Evolutionary conservation across 23 red algal genomes (phyloP).

Genomic region (Porphyridium purpureum): DNA sequence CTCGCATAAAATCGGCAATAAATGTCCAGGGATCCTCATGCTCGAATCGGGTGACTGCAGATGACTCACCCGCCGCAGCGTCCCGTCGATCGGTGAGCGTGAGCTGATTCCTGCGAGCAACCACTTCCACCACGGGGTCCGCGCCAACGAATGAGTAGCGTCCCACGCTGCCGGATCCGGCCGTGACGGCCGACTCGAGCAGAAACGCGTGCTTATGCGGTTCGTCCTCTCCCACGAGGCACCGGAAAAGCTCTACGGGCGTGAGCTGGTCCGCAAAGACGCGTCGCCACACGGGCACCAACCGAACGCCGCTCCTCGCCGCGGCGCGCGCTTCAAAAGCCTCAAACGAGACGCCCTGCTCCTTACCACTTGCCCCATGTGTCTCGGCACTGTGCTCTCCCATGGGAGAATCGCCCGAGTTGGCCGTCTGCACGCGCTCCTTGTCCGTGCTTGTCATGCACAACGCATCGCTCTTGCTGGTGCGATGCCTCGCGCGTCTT

Average conservation of each 20-base stretch:
- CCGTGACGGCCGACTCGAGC: slow-evolving; percentile 71
- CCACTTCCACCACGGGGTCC: slow-evolving; percentile 30
- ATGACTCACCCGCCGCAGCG: background rate
- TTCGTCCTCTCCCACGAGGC: slow-evolving; percentile 42
- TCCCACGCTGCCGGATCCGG: slow-evolving; percentile 53
- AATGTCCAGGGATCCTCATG: slow-evolving; percentile 56
- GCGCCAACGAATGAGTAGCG: slow-evolving; percentile 81
- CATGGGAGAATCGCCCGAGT: no score
- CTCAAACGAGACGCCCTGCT: no score
- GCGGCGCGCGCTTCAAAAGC: no score
- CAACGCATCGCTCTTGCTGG: no score
- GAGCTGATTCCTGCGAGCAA: slow-evolving; percentile 15
- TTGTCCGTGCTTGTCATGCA: no score
- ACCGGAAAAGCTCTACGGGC: slow-evolving; percentile 64
- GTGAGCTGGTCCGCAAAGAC: slow-evolving; percentile 82
- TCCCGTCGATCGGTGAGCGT: slow-evolving; percentile 4
- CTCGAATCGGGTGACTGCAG: background rate
- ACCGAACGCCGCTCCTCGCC: slow-evolving; percentile 31
- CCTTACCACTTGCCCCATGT: no score
- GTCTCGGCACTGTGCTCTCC: no score
- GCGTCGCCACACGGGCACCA: slow-evolving; percentile 67
- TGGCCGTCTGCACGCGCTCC: no score
- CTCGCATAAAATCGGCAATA: slow-evolving; percentile 50
- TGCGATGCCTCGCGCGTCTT: no score
- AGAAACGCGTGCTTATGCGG: slow-evolving; percentile 49